A percentile compares a stretch with the other conserved stretches of the same genome.
phyloP scores from a whole-genome alignment of 768 basidiomycete genomes.

The Boletus barrowsii region DNA sequence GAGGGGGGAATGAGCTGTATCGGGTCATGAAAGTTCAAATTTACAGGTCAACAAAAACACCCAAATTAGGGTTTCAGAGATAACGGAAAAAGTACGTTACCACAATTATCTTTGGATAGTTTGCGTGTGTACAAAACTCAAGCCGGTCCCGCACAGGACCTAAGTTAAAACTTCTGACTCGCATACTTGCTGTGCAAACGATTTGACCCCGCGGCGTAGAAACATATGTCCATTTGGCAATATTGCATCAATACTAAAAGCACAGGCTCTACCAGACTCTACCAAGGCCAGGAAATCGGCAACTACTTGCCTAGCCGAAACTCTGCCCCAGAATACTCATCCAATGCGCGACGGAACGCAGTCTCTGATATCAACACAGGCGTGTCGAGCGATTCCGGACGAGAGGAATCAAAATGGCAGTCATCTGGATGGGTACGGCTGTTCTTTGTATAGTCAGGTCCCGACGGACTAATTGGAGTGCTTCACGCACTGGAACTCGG shows the following conservation, averaged over 20 bases:
- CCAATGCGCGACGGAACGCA: slow-evolving; percentile 66
- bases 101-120: too few relatives aligned
- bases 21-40: too few relatives aligned
- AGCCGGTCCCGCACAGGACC: too few relatives aligned
- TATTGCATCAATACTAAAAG: neutral
- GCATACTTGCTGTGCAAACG: neutral
- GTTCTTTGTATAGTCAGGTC: slow-evolving; percentile 3
- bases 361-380: slow-evolving; percentile 43
- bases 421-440: slow-evolving; percentile 26
- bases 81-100: too few relatives aligned
- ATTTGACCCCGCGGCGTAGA: neutral
- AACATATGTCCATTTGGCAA: neutral
- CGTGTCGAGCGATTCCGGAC: neutral
- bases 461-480: neutral
- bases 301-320: slow-evolving; percentile 73
- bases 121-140: too few relatives aligned
- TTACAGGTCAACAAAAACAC: too few relatives aligned
- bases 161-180: neutral
- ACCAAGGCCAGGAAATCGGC: slow-evolving; percentile 1
- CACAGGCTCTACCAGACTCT: neutral
- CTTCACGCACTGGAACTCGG: slow-evolving; percentile 69
- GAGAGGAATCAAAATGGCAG: neutral
- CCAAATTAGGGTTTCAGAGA: too few relatives aligned
- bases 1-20: too few relatives aligned
- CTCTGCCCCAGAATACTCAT: slow-evolving; percentile 70